These are phyloP conservation scores for Aspergillus indologenus DNA, from an alignment of 495 filamentous ascomycete species.

Conservation along the genomic window DNA sequence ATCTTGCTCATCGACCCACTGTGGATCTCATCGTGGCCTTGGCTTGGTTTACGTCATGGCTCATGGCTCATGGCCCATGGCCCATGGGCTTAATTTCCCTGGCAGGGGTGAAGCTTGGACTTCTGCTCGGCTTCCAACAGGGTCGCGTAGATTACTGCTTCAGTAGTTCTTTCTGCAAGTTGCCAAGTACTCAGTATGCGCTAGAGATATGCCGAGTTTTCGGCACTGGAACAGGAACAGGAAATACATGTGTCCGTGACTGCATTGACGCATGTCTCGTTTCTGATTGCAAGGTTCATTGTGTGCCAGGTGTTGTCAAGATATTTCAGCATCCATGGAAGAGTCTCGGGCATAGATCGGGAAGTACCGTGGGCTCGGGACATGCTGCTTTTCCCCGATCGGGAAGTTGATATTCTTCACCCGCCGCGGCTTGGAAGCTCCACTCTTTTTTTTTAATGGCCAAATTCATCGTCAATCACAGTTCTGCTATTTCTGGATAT, in stretches of 20 bases:
- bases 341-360: conserved; percentile 9
- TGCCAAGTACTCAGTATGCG: too few species aligned
- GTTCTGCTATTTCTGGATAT: not conserved
- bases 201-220: not conserved
- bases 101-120: too few species aligned
- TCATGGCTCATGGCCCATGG: too few species aligned
- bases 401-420: conserved; percentile 3
- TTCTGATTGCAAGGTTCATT: too few species aligned
- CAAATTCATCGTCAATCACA: not conserved
- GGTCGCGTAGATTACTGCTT: not conserved
- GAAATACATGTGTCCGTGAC: too few species aligned
- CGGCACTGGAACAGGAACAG: too few species aligned
- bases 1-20: not conserved
- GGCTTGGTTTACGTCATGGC: not conserved
- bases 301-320: too few species aligned
- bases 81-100: too few species aligned
- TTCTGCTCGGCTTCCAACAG: not conserved
- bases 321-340: conserved; percentile 6
- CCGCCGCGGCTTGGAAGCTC: not conserved
- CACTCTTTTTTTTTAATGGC: not conserved
- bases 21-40: not conserved
- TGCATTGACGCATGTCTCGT: too few species aligned
- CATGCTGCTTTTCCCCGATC: not conserved
- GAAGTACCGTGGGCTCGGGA: not conserved
- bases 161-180: not conserved